phyloP scores from a whole-genome alignment of 129 eudicot species.

The Tagetes erecta region DNA sequence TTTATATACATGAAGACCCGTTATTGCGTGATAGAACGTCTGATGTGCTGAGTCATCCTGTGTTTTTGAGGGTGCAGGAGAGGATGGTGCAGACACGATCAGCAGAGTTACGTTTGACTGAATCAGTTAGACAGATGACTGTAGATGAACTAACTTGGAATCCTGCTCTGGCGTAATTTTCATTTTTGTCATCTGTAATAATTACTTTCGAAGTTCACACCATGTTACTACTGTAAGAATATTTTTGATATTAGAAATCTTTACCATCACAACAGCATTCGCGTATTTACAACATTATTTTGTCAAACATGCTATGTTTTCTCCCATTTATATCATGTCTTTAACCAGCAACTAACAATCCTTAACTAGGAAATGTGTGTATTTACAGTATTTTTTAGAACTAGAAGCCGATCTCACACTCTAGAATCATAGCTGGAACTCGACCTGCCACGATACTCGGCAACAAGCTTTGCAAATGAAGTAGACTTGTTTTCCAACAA shows the following conservation, averaged over 20 bases:
- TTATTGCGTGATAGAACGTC: slow-evolving; percentile 42
- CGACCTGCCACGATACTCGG: slow-evolving; percentile 75
- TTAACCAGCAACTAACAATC: neutral
- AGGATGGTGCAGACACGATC: slow-evolving; percentile 46
- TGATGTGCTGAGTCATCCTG: slow-evolving; percentile 35
- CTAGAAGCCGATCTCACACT: slow-evolving; percentile 7
- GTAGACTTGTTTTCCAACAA: slow-evolving; percentile 67
- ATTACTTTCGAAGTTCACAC: neutral
- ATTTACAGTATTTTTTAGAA: neutral
- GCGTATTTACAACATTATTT: neutral
- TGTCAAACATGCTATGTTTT: neutral
- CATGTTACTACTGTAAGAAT: slow-evolving; percentile 1
- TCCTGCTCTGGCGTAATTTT: slow-evolving; percentile 39
- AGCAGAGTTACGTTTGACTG: slow-evolving; percentile 36
- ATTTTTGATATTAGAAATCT: neutral
- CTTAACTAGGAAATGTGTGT: neutral
- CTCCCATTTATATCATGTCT: neutral
- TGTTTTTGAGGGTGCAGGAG: slow-evolving; percentile 47
- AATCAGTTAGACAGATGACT: slow-evolving; percentile 41
- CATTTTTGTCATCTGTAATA: neutral
- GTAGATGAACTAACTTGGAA: slow-evolving; percentile 46
- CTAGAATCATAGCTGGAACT: slow-evolving; percentile 44
- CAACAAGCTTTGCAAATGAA: slow-evolving; percentile 78
- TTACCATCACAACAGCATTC: neutral
- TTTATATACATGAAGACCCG: slow-evolving; percentile 52